phyloP scores from a whole-genome alignment of 208 protist genomes.

The Trypanosomatidae sp. region DNA sequence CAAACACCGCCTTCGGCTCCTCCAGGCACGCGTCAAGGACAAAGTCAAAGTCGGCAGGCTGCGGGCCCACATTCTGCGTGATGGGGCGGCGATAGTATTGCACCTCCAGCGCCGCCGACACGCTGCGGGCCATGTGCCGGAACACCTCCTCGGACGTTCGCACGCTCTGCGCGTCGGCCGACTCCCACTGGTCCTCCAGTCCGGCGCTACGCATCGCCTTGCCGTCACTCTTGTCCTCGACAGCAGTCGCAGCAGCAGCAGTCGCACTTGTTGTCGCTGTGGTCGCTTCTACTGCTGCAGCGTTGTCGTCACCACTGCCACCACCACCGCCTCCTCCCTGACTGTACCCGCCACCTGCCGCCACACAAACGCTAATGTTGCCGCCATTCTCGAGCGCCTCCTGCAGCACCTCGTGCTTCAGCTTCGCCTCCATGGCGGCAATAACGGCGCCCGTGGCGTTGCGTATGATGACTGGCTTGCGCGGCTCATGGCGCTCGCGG shows the following conservation, averaged over 20 bases:
- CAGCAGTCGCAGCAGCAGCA: no score
- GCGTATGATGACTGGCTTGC: conserved; percentile 68
- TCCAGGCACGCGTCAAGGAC: conserved; percentile 62
- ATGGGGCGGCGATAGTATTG: conserved; percentile 70
- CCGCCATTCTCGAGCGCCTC: conserved; percentile 72
- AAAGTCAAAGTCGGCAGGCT: conserved; percentile 80
- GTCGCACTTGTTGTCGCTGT: no score
- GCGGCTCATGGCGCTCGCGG: conserved; percentile 57
- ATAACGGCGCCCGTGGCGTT: conserved; percentile 68
- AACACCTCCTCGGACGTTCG: conserved; percentile 60
- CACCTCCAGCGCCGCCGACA: conserved; percentile 18
- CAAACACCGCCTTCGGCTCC: conserved; percentile 55
- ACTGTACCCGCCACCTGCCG: conserved; percentile 30
- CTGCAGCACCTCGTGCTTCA: conserved; percentile 74
- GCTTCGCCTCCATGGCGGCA: conserved; percentile 61
- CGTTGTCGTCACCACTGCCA: no score
- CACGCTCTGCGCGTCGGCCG: conserved; percentile 33
- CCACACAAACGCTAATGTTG: conserved; percentile 70
- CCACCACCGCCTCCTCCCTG: no score
- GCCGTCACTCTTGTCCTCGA: no score
- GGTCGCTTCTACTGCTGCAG: no score
- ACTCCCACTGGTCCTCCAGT: conserved; percentile 86
- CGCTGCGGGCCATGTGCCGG: conserved; percentile 7
- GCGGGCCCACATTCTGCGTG: conserved; percentile 64
- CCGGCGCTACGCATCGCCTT: no score